phyloP scores from a whole-genome alignment of 768 basidiomycete genomes.

The Hypholoma fasciculare region DNA sequence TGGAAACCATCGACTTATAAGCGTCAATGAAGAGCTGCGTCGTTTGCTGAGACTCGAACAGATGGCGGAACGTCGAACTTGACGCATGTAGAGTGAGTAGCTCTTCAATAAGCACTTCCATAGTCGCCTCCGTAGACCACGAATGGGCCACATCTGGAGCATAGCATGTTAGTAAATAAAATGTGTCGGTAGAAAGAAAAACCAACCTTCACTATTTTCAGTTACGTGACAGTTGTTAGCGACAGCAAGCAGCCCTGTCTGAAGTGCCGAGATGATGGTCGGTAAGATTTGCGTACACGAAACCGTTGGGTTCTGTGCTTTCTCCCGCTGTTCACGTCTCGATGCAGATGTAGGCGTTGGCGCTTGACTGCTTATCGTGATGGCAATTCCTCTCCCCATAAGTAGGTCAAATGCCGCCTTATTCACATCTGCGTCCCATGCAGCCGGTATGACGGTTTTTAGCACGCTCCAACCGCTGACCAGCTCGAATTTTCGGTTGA shows the following conservation, averaged over 20 bases:
- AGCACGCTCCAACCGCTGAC: constrained; percentile 83
- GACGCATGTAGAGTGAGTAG: constrained; percentile 69
- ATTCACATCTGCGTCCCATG: constrained; percentile 71
- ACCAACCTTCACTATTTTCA: constrained; percentile 30
- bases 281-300: constrained; percentile 74
- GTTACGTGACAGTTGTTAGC: constrained; percentile 34
- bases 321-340: constrained; percentile 21
- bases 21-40: constrained; percentile 68
- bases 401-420: constrained; percentile 69
- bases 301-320: constrained; percentile 26
- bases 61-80: constrained; percentile 63
- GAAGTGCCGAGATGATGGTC: constrained; percentile 69
- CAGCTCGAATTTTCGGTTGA: constrained; percentile 80
- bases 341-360: constrained; percentile 21
- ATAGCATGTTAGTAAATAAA: background rate
- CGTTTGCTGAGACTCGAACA: constrained; percentile 72
- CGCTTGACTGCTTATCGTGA: constrained; percentile 6
- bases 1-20: constrained; percentile 54
- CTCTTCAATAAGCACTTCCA: constrained; percentile 67
- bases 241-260: constrained; percentile 48
- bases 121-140: constrained; percentile 35
- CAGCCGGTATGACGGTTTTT: constrained; percentile 62
- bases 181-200: background rate
- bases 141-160: constrained; percentile 16
- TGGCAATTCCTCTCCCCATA: constrained; percentile 37